phyloP scores from a whole-genome alignment of 345 rosid genomes.

The Angophora floribunda region DNA sequence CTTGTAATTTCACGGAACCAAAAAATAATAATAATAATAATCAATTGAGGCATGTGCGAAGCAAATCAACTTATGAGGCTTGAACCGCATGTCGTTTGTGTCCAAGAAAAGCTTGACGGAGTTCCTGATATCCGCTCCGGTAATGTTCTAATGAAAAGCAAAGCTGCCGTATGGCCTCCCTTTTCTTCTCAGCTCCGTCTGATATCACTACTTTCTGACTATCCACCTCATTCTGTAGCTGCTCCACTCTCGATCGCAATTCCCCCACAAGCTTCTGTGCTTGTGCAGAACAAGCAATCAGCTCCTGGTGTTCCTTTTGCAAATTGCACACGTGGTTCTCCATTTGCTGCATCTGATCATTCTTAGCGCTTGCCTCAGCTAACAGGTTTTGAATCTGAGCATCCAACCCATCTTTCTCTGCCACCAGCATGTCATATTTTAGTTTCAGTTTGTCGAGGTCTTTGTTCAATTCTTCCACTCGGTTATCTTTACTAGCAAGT shows the following conservation, averaged over 20 bases:
- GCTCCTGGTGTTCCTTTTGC: constrained; percentile 11
- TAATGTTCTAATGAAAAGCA: constrained; percentile 78
- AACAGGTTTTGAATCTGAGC: constrained; percentile 25
- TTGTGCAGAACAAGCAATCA: constrained; percentile 18
- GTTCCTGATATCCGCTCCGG: constrained; percentile 55
- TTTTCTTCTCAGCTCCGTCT: constrained; percentile 64
- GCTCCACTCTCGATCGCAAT: constrained; percentile 20
- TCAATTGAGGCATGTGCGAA: not conserved
- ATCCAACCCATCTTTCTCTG: constrained; percentile 40
- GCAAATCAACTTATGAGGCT: constrained; percentile 17
- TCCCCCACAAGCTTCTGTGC: constrained; percentile 21
- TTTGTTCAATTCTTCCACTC: constrained; percentile 28
- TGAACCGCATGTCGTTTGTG: constrained; percentile 20
- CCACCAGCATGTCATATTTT: constrained; percentile 30
- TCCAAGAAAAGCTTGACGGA: constrained; percentile 32
- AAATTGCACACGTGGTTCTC: constrained; percentile 30
- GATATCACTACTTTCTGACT: constrained; percentile 27
- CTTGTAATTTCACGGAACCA: not conserved
- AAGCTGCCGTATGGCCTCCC: constrained; percentile 86
- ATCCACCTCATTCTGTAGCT: constrained; percentile 47
- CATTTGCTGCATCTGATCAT: constrained; percentile 26
- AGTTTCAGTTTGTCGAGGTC: constrained; percentile 22
- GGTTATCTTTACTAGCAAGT: constrained; percentile 14
- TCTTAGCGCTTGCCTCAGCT: constrained; percentile 33
- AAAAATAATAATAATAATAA: not conserved